Conservation (phyloP, 257 asterid species). For the Knoxia roxburghii region DNA sequence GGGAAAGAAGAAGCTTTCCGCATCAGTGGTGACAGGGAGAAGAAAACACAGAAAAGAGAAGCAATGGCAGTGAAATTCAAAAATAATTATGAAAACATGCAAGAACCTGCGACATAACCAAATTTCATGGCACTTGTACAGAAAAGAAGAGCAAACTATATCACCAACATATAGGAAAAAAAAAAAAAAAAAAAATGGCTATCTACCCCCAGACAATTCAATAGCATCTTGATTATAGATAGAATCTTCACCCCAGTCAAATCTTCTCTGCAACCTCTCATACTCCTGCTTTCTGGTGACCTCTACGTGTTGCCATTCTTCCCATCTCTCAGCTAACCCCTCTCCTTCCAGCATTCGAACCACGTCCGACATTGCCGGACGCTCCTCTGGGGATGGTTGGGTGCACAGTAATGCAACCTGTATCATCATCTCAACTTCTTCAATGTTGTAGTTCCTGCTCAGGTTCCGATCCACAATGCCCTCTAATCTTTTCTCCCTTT, state of each 20-base stretch:
- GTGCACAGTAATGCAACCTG: conserved; percentile 91
- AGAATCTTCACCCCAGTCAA: conserved; percentile 86
- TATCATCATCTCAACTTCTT: conserved; percentile 93
- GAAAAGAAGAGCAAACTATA: too few species aligned
- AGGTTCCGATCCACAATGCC: conserved; percentile 82
- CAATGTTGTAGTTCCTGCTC: conserved; percentile 37
- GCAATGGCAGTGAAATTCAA: too few species aligned
- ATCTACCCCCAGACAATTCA: conserved; percentile 83
- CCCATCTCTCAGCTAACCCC: conserved; percentile 91
- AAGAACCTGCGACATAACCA: too few species aligned
- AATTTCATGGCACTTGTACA: too few species aligned
- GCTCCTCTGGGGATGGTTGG: conserved; percentile 83
- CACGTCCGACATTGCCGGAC: conserved; percentile 95
- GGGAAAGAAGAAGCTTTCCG: too few species aligned
- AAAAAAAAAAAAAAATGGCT: conserved; percentile 7
- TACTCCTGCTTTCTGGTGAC: conserved; percentile 62
- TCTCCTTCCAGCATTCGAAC: conserved; percentile 95
- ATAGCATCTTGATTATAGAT: conserved; percentile 67
- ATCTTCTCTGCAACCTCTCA: conserved; percentile 69
- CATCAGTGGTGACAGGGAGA: too few species aligned
- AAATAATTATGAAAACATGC: too few species aligned
- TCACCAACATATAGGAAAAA: too few species aligned
- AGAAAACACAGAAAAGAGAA: too few species aligned
- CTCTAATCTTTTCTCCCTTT: conserved; percentile 67
- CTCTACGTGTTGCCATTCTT: conserved; percentile 81